These are phyloP conservation scores for Poterioochromonas sp. DNA, from an alignment of 352 stramenopile species.

Conservation along the genomic window DNA sequence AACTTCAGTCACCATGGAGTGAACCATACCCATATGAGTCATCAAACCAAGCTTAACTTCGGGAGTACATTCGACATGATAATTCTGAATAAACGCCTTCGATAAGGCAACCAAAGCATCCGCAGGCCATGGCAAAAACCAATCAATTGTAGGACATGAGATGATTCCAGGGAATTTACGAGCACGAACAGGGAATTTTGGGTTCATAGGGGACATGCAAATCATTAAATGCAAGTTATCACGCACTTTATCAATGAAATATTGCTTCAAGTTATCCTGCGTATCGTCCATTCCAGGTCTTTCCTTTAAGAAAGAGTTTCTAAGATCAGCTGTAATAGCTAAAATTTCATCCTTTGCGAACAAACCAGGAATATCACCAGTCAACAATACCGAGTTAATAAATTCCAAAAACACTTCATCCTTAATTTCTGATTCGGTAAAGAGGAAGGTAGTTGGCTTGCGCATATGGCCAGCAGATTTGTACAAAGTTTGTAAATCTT, in stretches of 20 bases:
- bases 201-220: conserved; percentile 97
- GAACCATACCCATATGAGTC: conserved; percentile 94
- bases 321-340: conserved; percentile 91
- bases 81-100: conserved; percentile 90
- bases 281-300: conserved; percentile 84
- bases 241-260: conserved; percentile 92
- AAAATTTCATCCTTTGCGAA: conserved; percentile 99
- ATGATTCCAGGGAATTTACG: conserved; percentile 94
- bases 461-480: conserved; percentile 89
- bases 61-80: conserved; percentile 79
- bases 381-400: conserved; percentile 96
- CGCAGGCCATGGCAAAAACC: conserved; percentile 97
- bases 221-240: conserved; percentile 97
- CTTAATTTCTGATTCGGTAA: conserved; percentile 98
- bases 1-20: conserved; percentile 89
- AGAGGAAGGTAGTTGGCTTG: conserved; percentile 93
- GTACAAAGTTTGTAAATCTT: conserved; percentile 91
- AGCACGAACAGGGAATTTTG: conserved; percentile 88
- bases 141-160: conserved; percentile 93
- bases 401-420: conserved; percentile 97
- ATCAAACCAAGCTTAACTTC: conserved; percentile 73
- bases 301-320: conserved; percentile 81
- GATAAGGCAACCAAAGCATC: conserved; percentile 92
- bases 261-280: conserved; percentile 91
- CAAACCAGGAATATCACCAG: conserved; percentile 90